Evolutionary conservation across 2,329 filamentous ascomycete genomes (phyloP).

Genomic region (Fusarium continuum): DNA sequence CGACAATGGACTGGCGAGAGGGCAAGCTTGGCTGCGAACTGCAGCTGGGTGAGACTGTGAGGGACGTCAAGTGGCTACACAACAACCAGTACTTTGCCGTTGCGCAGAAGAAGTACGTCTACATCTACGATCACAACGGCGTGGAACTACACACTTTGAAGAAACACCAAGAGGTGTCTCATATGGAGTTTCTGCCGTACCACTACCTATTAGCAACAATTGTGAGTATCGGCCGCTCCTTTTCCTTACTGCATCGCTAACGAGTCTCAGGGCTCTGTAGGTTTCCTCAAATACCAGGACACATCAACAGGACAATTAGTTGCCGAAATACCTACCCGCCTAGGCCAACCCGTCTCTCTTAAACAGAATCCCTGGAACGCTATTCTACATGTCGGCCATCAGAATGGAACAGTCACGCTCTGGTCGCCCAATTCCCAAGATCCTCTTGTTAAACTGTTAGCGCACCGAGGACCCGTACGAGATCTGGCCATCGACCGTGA

Average conservation of each 20-base stretch:
- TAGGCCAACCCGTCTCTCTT: slow-evolving; percentile 84
- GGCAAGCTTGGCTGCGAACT: slow-evolving; percentile 92
- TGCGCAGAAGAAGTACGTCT: slow-evolving; percentile 95
- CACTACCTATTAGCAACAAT: slow-evolving; percentile 92
- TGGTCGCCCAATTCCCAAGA: slow-evolving; percentile 94
- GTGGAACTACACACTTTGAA: slow-evolving; percentile 92
- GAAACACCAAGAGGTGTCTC: slow-evolving; percentile 89
- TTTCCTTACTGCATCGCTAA: not conserved
- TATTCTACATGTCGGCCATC: slow-evolving; percentile 89
- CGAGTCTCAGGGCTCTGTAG: slow-evolving; percentile 71
- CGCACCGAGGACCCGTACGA: slow-evolving; percentile 88
- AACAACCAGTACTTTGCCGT: slow-evolving; percentile 96
- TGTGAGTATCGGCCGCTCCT: slow-evolving; percentile 57
- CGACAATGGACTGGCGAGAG: slow-evolving; percentile 94
- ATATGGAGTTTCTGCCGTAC: slow-evolving; percentile 96
- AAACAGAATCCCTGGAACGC: slow-evolving; percentile 93
- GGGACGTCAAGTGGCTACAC: slow-evolving; percentile 91
- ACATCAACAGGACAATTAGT: slow-evolving; percentile 92
- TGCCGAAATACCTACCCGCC: slow-evolving; percentile 82
- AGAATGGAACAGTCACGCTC: slow-evolving; percentile 92
- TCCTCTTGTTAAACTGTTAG: slow-evolving; percentile 88
- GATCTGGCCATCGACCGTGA: slow-evolving; percentile 86
- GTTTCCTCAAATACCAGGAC: slow-evolving; percentile 93
- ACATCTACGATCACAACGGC: slow-evolving; percentile 92
- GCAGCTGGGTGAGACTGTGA: slow-evolving; percentile 88